Evolutionary conservation across 1,139 yeast species (phyloP).

Genomic region (Saccharomyces hybrid): DNA sequence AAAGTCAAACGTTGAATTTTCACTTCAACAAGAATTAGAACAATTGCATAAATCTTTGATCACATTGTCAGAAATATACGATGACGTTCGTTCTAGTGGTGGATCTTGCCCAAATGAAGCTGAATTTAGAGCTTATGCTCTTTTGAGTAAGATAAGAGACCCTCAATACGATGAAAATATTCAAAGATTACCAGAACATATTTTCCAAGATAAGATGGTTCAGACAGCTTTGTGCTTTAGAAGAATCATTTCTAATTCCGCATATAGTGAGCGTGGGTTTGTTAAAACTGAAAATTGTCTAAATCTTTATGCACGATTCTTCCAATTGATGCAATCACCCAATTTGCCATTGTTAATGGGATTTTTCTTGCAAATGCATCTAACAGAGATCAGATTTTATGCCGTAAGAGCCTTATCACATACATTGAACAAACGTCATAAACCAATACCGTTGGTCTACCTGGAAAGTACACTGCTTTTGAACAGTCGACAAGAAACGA

Average conservation of each 20-base stretch:
- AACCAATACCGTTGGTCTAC: conserved; percentile 47
- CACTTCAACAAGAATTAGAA: conserved; percentile 92
- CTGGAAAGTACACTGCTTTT: conserved; percentile 56
- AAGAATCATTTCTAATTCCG: conserved; percentile 57
- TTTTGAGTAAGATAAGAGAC: conserved; percentile 73
- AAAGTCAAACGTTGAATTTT: conserved; percentile 63
- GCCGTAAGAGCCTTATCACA: conserved; percentile 64
- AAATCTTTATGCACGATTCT: conserved; percentile 59
- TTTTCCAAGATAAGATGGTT: conserved; percentile 50
- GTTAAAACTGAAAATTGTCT: conserved; percentile 53
- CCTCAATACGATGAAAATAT: conserved; percentile 75
- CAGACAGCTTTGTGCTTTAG: conserved; percentile 69
- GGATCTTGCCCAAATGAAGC: conserved; percentile 77
- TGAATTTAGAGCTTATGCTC: conserved; percentile 84
- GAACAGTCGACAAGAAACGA: conserved; percentile 47
- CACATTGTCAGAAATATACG: conserved; percentile 80
- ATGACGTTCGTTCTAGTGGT: conserved; percentile 66
- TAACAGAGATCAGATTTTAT: conserved; percentile 70
- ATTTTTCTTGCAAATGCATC: conserved; percentile 72
- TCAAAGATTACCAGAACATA: conserved; percentile 55
- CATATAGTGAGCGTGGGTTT: conserved; percentile 50
- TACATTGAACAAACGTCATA: conserved; percentile 64
- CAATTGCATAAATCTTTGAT: conserved; percentile 90
- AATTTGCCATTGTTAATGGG: conserved; percentile 63
- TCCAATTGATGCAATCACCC: conserved; percentile 44